phyloP scores from a whole-genome alignment of 495 filamentous ascomycete genomes.

The Tuber umbilicatum region DNA sequence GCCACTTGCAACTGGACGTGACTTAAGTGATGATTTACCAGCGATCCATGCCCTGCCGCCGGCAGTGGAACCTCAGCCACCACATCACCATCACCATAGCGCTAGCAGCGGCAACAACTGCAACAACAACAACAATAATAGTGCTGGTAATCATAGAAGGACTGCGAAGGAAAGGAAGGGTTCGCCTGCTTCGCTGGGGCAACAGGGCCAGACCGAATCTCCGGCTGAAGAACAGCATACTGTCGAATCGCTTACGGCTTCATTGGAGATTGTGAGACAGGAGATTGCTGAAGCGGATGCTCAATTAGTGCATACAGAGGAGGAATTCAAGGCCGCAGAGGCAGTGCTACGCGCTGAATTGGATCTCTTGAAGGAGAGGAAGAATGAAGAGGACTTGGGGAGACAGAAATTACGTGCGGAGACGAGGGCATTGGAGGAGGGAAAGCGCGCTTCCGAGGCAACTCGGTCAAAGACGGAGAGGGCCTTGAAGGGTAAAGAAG shows the following conservation, averaged over 20 bases:
- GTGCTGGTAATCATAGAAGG: constrained; percentile 12
- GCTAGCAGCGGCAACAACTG: constrained; percentile 57
- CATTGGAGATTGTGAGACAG: constrained; percentile 61
- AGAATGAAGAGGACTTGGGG: constrained; percentile 63
- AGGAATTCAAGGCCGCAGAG: constrained; percentile 63
- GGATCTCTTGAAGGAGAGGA: constrained; percentile 70
- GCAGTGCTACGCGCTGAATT: constrained; percentile 57
- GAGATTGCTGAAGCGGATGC: constrained; percentile 58
- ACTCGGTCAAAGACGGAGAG: constrained; percentile 76
- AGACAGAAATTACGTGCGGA: constrained; percentile 67
- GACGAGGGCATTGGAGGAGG: constrained; percentile 68
- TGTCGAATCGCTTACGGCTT: constrained; percentile 59
- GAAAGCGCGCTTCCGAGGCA: constrained; percentile 76
- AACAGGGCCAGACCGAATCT: constrained; percentile 47
- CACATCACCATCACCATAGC: constrained; percentile 43
- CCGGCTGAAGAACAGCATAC: constrained; percentile 45
- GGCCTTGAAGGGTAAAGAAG: constrained; percentile 63
- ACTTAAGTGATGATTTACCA: constrained; percentile 42
- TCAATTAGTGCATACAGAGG: constrained; percentile 58
- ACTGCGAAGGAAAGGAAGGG: constrained; percentile 54
- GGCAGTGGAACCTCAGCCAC: constrained; percentile 20
- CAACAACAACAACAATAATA: constrained; percentile 21
- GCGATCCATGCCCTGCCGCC: constrained; percentile 25
- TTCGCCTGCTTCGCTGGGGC: constrained; percentile 57
- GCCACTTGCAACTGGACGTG: constrained; percentile 27